Percentiles rank a stretch among this genome's conserved stretches.
Evolutionary conservation across 768 basidiomycete genomes (phyloP).

Genomic region (Leucocoprinus sp.): DNA sequence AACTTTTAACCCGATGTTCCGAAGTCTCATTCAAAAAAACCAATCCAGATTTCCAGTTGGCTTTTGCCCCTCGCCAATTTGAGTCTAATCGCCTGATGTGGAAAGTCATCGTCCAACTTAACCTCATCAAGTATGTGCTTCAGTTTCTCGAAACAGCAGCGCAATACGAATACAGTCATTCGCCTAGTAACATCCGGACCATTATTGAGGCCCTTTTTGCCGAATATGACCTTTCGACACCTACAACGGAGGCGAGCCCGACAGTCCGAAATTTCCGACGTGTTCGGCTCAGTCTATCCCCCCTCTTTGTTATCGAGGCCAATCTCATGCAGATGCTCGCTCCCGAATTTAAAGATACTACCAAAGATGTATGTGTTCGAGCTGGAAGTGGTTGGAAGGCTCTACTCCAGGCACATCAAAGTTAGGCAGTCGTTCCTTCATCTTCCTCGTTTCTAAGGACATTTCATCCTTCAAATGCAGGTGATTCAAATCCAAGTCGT

Average conservation of each 20-base stretch:
- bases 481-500: background rate
- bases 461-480: background rate
- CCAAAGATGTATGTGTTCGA: constrained; percentile 39
- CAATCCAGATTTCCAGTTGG: constrained; percentile 54
- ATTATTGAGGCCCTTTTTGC: constrained; percentile 46
- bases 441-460: constrained; percentile 1
- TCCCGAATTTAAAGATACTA: constrained; percentile 30
- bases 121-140: constrained; percentile 47
- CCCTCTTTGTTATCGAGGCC: constrained; percentile 49
- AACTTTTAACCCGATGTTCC: background rate
- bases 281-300: constrained; percentile 28
- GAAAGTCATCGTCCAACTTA: constrained; percentile 61
- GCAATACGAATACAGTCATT: background rate
- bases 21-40: background rate
- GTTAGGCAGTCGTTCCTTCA: constrained; percentile 10
- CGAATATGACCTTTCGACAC: constrained; percentile 28
- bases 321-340: constrained; percentile 43
- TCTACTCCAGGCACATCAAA: constrained; percentile 21
- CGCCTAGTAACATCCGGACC: constrained; percentile 44
- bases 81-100: constrained; percentile 49
- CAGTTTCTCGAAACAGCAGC: background rate
- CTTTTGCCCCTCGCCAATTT: constrained; percentile 56
- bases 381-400: constrained; percentile 56
- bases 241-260: constrained; percentile 12
- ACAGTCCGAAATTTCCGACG: constrained; percentile 22